Conservation (phyloP, 2,329 filamentous ascomycete species). For the Ustulina deusta region DNA sequence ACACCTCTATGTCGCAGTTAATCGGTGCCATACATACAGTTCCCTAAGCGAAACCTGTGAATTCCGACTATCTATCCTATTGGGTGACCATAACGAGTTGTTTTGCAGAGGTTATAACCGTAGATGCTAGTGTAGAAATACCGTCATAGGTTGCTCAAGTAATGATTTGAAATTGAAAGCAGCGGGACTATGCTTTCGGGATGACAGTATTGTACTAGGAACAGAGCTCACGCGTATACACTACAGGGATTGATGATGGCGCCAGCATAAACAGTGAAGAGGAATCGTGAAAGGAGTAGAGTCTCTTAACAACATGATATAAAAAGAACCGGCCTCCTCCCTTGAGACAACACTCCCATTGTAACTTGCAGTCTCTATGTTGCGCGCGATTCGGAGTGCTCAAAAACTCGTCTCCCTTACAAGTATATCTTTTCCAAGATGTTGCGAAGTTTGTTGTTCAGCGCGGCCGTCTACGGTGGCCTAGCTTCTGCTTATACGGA, state of each 20-base stretch:
- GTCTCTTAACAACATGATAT: slow-evolving; percentile 3
- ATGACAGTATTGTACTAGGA: not conserved
- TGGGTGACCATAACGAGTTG: slow-evolving; percentile 3
- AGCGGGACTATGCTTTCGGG: slow-evolving; percentile 4
- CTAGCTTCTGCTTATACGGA: slow-evolving; percentile 3
- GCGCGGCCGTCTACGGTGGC: slow-evolving; percentile 6
- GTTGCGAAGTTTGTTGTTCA: slow-evolving; percentile 17
- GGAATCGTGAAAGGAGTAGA: not conserved
- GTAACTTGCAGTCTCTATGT: not conserved
- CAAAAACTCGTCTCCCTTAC: not conserved
- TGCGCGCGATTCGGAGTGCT: not conserved
- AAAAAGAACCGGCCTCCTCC: not conserved
- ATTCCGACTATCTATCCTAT: not conserved
- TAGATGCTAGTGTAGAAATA: not conserved
- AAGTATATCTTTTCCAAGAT: slow-evolving; percentile 19
- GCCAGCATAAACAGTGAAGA: slow-evolving; percentile 18
- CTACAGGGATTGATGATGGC: slow-evolving; percentile 15
- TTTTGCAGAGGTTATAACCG: slow-evolving; percentile 1
- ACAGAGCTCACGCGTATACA: not conserved
- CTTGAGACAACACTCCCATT: not conserved
- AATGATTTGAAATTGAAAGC: slow-evolving; percentile 24
- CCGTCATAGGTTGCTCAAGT: slow-evolving; percentile 3
- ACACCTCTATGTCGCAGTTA: not conserved
- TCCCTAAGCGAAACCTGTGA: not conserved
- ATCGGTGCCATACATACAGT: not conserved